phyloP scores from a whole-genome alignment of 352 stramenopile genomes.

The Peronospora destructor region DNA sequence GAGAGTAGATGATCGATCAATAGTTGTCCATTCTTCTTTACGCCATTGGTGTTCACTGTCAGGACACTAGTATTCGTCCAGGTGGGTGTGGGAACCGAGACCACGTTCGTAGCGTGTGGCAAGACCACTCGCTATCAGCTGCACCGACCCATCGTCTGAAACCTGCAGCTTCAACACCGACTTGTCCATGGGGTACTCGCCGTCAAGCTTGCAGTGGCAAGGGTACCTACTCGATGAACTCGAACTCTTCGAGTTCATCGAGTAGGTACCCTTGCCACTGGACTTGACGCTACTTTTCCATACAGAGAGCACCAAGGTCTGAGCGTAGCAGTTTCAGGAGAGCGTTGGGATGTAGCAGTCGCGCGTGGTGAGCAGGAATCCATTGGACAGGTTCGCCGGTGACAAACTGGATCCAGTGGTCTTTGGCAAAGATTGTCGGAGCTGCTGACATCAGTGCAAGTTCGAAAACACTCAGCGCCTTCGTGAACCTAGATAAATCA shows the following conservation, averaged over 20 bases:
- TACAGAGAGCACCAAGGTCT: neutral
- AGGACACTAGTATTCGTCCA: neutral
- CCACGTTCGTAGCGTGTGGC: neutral
- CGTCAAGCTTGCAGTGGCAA: neutral
- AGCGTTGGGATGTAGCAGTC: too few species aligned
- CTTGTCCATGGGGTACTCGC: neutral
- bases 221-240: too few species aligned
- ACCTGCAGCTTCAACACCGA: neutral
- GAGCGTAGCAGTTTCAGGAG: neutral
- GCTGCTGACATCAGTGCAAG: neutral
- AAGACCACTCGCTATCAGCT: neutral
- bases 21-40: neutral
- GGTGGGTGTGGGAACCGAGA: neutral
- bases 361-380: neutral
- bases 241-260: too few species aligned
- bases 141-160: neutral
- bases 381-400: neutral
- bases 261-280: too few species aligned
- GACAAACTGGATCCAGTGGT: neutral
- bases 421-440: neutral
- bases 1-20: neutral
- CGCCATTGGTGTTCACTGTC: conserved; percentile 1
- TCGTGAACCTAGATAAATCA: neutral
- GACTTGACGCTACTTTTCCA: neutral
- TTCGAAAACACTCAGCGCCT: neutral